Conservation (phyloP, 768 basidiomycete species). For the Mycena chlorophos region DNA sequence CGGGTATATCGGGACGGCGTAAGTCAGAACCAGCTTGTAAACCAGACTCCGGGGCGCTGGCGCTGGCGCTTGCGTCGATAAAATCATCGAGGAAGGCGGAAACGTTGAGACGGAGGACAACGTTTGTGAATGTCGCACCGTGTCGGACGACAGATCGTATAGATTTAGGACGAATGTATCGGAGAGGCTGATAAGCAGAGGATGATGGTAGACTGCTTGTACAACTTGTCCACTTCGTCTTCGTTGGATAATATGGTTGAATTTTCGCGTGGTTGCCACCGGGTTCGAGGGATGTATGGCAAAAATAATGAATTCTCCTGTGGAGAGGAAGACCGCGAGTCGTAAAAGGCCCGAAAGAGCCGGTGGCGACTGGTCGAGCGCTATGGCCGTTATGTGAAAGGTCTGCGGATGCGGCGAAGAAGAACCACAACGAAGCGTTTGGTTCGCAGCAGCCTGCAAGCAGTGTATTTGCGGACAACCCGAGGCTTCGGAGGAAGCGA, state of each 20-base stretch:
- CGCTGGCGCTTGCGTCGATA: constrained; percentile 59
- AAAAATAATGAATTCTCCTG: constrained; percentile 67
- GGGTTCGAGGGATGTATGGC: constrained; percentile 49
- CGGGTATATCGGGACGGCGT: constrained; percentile 77
- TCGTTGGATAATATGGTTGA: constrained; percentile 55
- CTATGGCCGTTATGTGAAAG: constrained; percentile 59
- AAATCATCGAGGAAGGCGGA: constrained; percentile 77
- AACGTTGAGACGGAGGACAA: constrained; percentile 76
- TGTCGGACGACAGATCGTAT: constrained; percentile 64
- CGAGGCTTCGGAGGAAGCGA: constrained; percentile 48
- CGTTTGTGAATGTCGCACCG: constrained; percentile 59
- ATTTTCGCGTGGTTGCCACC: constrained; percentile 41
- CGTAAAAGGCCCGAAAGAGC: constrained; percentile 38
- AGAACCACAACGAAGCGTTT: constrained; percentile 48
- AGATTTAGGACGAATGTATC: constrained; percentile 65
- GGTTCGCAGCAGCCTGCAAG: constrained; percentile 37
- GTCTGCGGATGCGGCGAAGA: constrained; percentile 27
- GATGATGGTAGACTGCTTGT: constrained; percentile 76
- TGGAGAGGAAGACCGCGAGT: constrained; percentile 62
- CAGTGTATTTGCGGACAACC: constrained; percentile 35
- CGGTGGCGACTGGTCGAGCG: constrained; percentile 74
- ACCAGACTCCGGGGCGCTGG: constrained; percentile 27
- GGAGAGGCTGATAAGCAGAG: constrained; percentile 72
- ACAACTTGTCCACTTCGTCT: constrained; percentile 45
- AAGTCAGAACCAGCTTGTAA: constrained; percentile 78